A percentile compares a stretch with the other conserved stretches of the same genome.
phyloP scores from a whole-genome alignment of 1,284 basidiomycete genomes.

The Papiliotrema laurentii region DNA sequence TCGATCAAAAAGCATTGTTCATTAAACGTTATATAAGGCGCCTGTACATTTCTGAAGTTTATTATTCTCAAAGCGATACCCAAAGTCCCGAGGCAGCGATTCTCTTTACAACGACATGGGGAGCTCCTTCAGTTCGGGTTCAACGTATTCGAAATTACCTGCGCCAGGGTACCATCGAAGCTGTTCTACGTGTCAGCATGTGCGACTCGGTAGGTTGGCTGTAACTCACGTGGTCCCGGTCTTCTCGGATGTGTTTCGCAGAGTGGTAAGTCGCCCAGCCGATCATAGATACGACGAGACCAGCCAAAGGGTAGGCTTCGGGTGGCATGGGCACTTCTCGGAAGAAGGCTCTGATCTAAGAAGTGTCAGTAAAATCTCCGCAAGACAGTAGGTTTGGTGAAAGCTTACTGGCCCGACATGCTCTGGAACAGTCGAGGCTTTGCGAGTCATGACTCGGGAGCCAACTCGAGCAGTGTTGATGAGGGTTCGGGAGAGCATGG shows the following conservation, averaged over 20 bases:
- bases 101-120: no score
- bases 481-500: background rate
- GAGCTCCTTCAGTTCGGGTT: background rate
- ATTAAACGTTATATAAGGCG: no score
- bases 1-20: no score
- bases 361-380: background rate
- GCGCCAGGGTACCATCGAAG: conserved; percentile 5
- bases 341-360: conserved; percentile 14
- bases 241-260: conserved; percentile 14
- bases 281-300: conserved; percentile 19
- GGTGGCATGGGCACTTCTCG: conserved; percentile 13
- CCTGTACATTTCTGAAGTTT: no score
- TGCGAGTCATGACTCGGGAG: background rate
- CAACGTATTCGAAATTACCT: conserved; percentile 4
- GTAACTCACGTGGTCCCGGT: conserved; percentile 15
- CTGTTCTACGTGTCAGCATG: conserved; percentile 1
- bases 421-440: background rate
- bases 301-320: conserved; percentile 21
- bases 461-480: background rate
- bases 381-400: background rate
- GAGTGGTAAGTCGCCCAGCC: conserved; percentile 14
- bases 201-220: background rate
- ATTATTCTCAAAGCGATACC: no score
- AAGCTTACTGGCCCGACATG: no score
- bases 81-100: no score